phyloP scores from a whole-genome alignment of 768 basidiomycete genomes.

The Arthromyces matolae region DNA sequence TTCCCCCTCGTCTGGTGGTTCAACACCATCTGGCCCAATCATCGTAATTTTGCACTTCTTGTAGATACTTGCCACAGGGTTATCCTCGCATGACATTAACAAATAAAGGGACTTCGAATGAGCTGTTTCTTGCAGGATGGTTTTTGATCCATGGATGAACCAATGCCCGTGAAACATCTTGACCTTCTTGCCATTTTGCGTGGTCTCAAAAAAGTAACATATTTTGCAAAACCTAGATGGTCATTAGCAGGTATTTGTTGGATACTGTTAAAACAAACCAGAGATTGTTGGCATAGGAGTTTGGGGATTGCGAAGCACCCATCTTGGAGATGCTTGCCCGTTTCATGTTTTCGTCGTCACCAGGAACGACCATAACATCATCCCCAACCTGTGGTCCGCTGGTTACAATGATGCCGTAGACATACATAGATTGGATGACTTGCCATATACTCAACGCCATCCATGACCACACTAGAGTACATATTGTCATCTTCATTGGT shows the following conservation, averaged over 20 bases:
- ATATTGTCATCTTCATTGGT: constrained; percentile 24
- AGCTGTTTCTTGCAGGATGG: constrained; percentile 60
- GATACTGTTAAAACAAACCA: constrained; percentile 42
- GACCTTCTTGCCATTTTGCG: constrained; percentile 15
- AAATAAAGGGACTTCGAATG: constrained; percentile 60
- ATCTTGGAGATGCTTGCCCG: constrained; percentile 38
- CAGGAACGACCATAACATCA: constrained; percentile 59
- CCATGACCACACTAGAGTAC: constrained; percentile 49
- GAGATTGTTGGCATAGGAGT: constrained; percentile 50
- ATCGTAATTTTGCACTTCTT: constrained; percentile 52
- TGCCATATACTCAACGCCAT: constrained; percentile 56
- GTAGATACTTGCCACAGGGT: constrained; percentile 51
- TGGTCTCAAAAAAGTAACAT: constrained; percentile 53
- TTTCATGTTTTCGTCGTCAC: constrained; percentile 40
- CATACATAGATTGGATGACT: constrained; percentile 13
- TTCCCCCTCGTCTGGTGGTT: constrained; percentile 41
- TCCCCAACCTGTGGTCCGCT: constrained; percentile 50
- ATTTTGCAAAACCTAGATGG: constrained; percentile 65
- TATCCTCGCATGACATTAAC: constrained; percentile 54
- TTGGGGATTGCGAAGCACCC: constrained; percentile 43
- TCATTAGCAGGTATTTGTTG: background rate
- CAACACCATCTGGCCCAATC: constrained; percentile 38
- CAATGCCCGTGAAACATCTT: constrained; percentile 72
- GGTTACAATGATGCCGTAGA: background rate
- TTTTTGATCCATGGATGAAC: constrained; percentile 64